These are phyloP conservation scores for Bruguiera parviflora DNA, from an alignment of 345 rosid genomes.

Conservation along the genomic window DNA sequence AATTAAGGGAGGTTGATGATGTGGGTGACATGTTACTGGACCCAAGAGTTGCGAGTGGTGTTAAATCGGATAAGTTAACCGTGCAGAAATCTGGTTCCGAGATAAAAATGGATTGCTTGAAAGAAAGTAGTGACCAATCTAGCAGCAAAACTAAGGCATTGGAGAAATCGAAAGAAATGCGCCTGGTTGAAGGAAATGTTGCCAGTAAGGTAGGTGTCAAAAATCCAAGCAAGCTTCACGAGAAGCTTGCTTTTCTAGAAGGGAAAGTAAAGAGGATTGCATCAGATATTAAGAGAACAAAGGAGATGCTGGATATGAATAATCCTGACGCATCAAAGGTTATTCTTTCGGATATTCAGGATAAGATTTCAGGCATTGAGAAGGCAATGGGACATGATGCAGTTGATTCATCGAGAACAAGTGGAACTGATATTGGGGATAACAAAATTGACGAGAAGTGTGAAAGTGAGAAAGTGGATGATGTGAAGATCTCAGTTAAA, in stretches of 20 bases:
- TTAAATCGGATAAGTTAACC: slow-evolving; percentile 21
- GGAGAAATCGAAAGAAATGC: slow-evolving; percentile 43
- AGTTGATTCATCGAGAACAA: slow-evolving; percentile 35
- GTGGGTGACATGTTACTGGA: slow-evolving; percentile 19
- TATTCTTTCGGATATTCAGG: slow-evolving; percentile 72
- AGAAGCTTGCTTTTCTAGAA: slow-evolving; percentile 90
- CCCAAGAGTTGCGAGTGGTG: slow-evolving; percentile 16
- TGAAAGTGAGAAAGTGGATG: slow-evolving; percentile 27
- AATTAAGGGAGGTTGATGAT: slow-evolving; percentile 19
- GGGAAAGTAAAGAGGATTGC: slow-evolving; percentile 95
- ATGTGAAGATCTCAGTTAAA: slow-evolving; percentile 43
- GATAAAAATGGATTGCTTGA: slow-evolving; percentile 23
- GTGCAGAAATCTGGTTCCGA: slow-evolving; percentile 23
- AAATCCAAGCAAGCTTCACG: slow-evolving; percentile 75
- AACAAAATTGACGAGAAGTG: slow-evolving; percentile 22
- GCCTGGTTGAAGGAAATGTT: slow-evolving; percentile 26
- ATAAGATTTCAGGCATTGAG: slow-evolving; percentile 87
- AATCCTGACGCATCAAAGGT: slow-evolving; percentile 73
- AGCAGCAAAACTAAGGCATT: slow-evolving; percentile 27
- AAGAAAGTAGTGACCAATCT: slow-evolving; percentile 28
- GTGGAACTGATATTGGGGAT: slow-evolving; percentile 25
- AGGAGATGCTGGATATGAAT: slow-evolving; percentile 86
- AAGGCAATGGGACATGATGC: slow-evolving; percentile 57
- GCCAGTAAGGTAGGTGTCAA: slow-evolving; percentile 26
- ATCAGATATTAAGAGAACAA: slow-evolving; percentile 84